Base-by-base conservation (phyloP, 306 rosid species). In the Sphenostylis stenocarpa region DNA sequence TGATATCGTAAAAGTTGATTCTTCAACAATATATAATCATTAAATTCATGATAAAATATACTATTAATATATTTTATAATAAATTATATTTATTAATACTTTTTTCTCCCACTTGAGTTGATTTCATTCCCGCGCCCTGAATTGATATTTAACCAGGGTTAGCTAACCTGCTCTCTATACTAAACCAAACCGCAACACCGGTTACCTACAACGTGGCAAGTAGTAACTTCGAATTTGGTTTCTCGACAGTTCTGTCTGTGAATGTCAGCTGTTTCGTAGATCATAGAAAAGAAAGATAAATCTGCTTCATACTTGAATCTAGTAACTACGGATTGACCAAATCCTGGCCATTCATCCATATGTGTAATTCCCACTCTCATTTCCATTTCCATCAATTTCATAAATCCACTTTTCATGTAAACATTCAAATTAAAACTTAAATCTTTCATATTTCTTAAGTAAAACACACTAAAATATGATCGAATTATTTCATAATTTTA, bases 121-220 rank as follows among this genome's bases (percentile, higher is more conserved):
- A 19, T 13, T 47, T 23, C 81, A 64, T 61, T 79, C 80, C 75
- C 81, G 75, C 62, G 55, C 83, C 72, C 36, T 13, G 36, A 56
- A 26, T 14, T 15, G 36, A 56, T 56, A 56, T 12, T 5, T 56
- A 78, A 83, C 91, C 31, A 72, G 57, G 84, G 87, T 88, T 56
- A 79, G 64, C 48, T 81, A 81, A 81, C 75, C 81, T 17, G 55
- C n/a, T 24, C 34, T 16, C 10, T 57, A 24, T 26, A 2, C 19
- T 15, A 23, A 55, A 67, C 39, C 57, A 39, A 19, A n/a, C 67
- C 26, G n/a, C 19, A 62, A 17, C 47, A 34, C 38, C 9, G 61
- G 68, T 55, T 43, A 38, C 24, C 43, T 53, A 39, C 15, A 15
- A 19, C 65, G 36, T 53, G 41, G 61, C 20, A 47, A 53, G 48